These are phyloP conservation scores for Calonectria multiphialidica DNA, from an alignment of 2,329 filamentous ascomycete species.

Conservation along the genomic window DNA sequence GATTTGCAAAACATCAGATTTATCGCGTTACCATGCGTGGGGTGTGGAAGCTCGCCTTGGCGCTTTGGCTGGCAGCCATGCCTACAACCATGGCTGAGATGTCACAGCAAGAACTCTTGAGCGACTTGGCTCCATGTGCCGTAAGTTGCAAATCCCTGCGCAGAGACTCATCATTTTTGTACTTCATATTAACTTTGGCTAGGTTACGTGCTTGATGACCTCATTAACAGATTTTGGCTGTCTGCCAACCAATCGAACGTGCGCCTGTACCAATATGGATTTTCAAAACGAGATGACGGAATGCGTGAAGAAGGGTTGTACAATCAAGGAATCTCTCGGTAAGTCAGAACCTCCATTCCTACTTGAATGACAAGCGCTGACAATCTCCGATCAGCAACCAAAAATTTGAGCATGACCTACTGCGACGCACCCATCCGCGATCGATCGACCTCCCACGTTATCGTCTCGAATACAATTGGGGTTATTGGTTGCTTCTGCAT, in stretches of 20 bases:
- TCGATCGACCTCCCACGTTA: not conserved
- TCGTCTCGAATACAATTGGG: not conserved
- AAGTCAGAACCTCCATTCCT: too few relatives aligned
- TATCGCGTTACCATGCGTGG: not conserved
- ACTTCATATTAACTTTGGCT: not conserved
- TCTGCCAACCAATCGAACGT: not conserved
- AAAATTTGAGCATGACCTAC: not conserved
- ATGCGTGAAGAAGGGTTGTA: not conserved
- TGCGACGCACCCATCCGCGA: not conserved
- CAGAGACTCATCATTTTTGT: not conserved
- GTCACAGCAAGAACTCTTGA: not conserved
- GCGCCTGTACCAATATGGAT: not conserved
- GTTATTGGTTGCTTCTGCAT: not conserved
- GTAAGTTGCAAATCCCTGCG: not conserved
- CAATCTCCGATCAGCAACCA: not conserved
- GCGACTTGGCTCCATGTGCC: not conserved
- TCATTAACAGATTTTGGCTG: not conserved
- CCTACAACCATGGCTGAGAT: not conserved
- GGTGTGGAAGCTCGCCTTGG: not conserved
- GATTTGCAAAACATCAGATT: not conserved
- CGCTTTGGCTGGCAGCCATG: not conserved
- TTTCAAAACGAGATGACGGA: conserved; percentile 1
- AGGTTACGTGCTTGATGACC: not conserved
- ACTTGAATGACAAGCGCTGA: not conserved
- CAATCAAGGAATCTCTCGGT: not conserved